A percentile compares a stretch with the other conserved stretches of the same genome.
Conservation (phyloP, 805 yeast genomes). For the Peterozyma xylosa region DNA sequence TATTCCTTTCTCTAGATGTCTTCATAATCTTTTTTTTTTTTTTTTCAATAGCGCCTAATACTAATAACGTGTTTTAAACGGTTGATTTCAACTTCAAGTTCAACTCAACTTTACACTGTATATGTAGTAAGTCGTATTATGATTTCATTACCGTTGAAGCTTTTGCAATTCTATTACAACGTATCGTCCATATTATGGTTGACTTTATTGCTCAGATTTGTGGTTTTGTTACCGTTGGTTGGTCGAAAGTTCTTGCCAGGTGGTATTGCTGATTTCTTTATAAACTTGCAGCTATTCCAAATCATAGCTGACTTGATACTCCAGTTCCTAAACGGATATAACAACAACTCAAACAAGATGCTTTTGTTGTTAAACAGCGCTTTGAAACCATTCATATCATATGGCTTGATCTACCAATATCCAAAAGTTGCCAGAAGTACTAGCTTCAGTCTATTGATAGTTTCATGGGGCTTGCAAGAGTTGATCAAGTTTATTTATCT, state of each 20-base stretch:
- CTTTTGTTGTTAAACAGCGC: constrained; percentile 9
- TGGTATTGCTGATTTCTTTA: constrained; percentile 61
- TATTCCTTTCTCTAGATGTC: too few species aligned
- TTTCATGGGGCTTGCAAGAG: constrained; percentile 16
- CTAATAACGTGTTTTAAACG: too few species aligned
- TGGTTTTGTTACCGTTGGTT: constrained; percentile 53
- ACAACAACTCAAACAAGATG: constrained; percentile 5
- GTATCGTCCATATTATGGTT: constrained; percentile 37
- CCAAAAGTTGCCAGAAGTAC: constrained; percentile 19
- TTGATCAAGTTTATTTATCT: constrained; percentile 17
- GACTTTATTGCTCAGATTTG: constrained; percentile 39
- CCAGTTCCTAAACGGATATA: not conserved
- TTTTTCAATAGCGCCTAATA: too few species aligned
- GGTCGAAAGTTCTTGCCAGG: constrained; percentile 60
- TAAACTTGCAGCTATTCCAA: constrained; percentile 12
- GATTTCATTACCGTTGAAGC: not conserved
- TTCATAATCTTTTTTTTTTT: too few species aligned
- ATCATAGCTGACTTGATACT: not conserved
- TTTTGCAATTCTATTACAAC: constrained; percentile 4
- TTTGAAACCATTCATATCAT: constrained; percentile 11
- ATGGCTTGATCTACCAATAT: constrained; percentile 14
- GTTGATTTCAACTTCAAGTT: too few species aligned
- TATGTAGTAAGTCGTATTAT: too few species aligned
- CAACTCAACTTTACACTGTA: too few species aligned
- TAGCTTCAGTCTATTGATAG: constrained; percentile 15